phyloP scores from a whole-genome alignment of 1,139 yeast species.

The Candida sp. region DNA sequence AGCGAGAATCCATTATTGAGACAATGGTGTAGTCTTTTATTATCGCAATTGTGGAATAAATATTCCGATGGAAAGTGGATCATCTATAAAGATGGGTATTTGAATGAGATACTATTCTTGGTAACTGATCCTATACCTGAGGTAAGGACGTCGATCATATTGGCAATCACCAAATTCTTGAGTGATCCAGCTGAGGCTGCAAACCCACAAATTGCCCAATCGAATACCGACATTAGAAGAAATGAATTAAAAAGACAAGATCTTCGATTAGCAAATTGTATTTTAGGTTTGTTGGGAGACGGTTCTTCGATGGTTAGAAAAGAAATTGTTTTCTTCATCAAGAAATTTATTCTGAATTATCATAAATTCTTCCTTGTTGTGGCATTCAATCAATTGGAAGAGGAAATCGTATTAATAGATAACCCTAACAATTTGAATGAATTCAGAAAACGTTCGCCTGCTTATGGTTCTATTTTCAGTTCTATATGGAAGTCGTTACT shows the following conservation, averaged over 20 bases:
- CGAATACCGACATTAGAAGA: conserved; percentile 21
- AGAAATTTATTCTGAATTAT: conserved; percentile 70
- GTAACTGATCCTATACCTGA: conserved; percentile 93
- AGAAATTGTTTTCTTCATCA: conserved; percentile 76
- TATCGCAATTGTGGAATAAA: conserved; percentile 74
- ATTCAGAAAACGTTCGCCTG: conserved; percentile 60
- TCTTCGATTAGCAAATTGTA: conserved; percentile 46
- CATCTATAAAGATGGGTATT: conserved; percentile 62
- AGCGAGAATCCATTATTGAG: conserved; percentile 84
- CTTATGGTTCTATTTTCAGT: conserved; percentile 84
- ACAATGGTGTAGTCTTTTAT: conserved; percentile 85
- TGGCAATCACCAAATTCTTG: conserved; percentile 71
- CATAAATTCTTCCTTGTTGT: conserved; percentile 77
- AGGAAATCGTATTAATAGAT: conserved; percentile 69
- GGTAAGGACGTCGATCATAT: conserved; percentile 80
- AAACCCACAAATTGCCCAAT: conserved; percentile 12
- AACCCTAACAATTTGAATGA: conserved; percentile 58
- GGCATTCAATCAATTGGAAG: conserved; percentile 83
- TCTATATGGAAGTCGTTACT: conserved; percentile 86
- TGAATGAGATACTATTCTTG: conserved; percentile 53
- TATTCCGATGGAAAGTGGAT: conserved; percentile 77
- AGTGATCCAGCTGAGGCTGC: conserved; percentile 29
- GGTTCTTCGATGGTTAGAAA: conserved; percentile 89
- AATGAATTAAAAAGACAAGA: conserved; percentile 56
- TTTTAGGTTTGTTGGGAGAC: conserved; percentile 60